Conservation (phyloP, 2,329 filamentous ascomycete genomes). For the Tolypocladium pustulatum region DNA sequence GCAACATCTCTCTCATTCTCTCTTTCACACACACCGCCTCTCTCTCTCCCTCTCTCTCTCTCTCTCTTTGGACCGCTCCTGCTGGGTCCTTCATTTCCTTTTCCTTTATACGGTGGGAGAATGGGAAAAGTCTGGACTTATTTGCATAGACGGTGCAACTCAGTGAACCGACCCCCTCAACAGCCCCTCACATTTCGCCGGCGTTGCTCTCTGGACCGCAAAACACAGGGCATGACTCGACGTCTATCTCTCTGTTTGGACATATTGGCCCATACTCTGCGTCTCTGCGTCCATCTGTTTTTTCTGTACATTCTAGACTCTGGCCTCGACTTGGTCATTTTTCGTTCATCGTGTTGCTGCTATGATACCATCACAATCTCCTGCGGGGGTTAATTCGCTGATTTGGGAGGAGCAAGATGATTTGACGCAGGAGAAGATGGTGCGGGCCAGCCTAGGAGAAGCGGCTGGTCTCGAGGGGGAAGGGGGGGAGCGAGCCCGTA, state of each 20-base stretch:
- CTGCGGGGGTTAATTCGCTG: constrained; percentile 19
- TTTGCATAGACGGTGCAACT: constrained; percentile 2
- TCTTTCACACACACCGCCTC: not conserved
- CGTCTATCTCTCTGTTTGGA: constrained; percentile 18
- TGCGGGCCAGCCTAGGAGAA: not conserved
- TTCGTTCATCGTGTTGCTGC: constrained; percentile 9
- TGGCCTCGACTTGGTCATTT: constrained; percentile 19
- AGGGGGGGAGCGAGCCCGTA: not conserved
- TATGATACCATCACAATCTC: constrained; percentile 22
- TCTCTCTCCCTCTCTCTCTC: not conserved
- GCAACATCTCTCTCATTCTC: not conserved
- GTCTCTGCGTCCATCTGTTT: constrained; percentile 12
- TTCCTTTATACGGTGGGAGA: not conserved
- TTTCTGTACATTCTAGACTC: constrained; percentile 24
- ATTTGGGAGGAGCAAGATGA: constrained; percentile 5
- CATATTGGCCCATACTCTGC: constrained; percentile 20
- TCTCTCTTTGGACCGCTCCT: not conserved
- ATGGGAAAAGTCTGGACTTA: not conserved
- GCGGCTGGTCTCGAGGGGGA: not conserved
- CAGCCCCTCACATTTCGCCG: constrained; percentile 5
- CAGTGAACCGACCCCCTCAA: not conserved
- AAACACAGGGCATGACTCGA: constrained; percentile 15
- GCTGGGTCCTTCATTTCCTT: not conserved
- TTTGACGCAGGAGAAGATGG: not conserved
- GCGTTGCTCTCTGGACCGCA: not conserved